Conservation (phyloP, 352 stramenopile species). For the Pythium guiyangense region DNA sequence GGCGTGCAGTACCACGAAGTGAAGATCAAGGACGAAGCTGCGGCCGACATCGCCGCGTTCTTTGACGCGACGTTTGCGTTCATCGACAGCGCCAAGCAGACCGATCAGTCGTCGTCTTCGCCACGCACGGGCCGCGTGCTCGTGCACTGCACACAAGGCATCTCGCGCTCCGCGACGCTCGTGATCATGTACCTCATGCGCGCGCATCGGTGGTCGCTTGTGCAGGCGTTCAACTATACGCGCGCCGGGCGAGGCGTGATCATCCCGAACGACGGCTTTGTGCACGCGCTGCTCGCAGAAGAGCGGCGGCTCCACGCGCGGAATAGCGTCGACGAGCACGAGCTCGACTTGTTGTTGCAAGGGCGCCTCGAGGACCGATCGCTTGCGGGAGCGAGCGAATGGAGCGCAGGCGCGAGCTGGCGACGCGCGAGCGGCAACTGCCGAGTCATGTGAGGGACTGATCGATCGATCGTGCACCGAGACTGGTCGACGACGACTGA, state of each 20-base stretch:
- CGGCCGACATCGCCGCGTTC: constrained; percentile 36
- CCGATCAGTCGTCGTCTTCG: not conserved
- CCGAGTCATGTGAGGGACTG: constrained; percentile 9
- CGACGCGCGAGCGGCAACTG: constrained; percentile 2
- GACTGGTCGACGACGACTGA: not conserved
- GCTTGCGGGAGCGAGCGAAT: not conserved
- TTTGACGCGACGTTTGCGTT: constrained; percentile 49
- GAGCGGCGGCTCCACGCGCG: constrained; percentile 40
- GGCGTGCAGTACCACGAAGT: constrained; percentile 58
- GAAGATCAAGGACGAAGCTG: constrained; percentile 41
- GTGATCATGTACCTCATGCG: constrained; percentile 74
- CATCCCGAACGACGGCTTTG: constrained; percentile 59
- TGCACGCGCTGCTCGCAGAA: constrained; percentile 39
- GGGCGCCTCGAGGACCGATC: constrained; percentile 21
- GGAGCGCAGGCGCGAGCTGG: not conserved
- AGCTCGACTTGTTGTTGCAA: constrained; percentile 52
- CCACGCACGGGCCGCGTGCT: constrained; percentile 33
- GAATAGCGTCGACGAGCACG: constrained; percentile 39
- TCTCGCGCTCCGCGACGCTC: constrained; percentile 63
- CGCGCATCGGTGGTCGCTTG: constrained; percentile 42
- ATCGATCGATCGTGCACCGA: not conserved
- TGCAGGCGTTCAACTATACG: constrained; percentile 56
- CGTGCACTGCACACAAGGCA: constrained; percentile 71
- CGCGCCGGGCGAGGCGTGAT: constrained; percentile 42
- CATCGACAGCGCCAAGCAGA: constrained; percentile 25